Evolutionary conservation across 2,329 filamentous ascomycete species (phyloP), one percentile per base, ranked within the genome.

Genomic region (Cladosporium phlei): DNA sequence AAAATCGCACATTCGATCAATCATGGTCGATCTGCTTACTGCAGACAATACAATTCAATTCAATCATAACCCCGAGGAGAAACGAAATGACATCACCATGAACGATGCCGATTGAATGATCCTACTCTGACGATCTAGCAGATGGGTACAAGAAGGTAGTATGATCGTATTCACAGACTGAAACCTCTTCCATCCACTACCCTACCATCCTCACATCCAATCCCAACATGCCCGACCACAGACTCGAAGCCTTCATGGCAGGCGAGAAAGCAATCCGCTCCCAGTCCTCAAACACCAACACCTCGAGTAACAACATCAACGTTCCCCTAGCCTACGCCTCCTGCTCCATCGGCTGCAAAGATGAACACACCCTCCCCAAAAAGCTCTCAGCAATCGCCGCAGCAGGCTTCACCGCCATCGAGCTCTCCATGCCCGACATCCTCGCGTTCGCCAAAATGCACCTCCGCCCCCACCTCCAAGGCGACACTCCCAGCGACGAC

Each of bases 371-470:
- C 2, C 72, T 85, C 1, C 76, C 76, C 29, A 68, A 77, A 33
- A 83, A 82, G 53, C 70, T 85, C 9, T 66, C 75, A 33, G 79
- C 80, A 32, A 80, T 88, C 54, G 70, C 79, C n/a, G 67, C 69
- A 1, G 80, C 78, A 1, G 82, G 81, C 2, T 88, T 88, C 62
- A 67, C 73, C 9, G 83, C 75, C 11, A 82, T 90, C 49, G 86
- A 90, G 64, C 76, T 90, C 6, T 81, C 81, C 1, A 86, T 89
- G 68, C 82, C 84, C 0, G 85, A 90, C 55, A 77, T 91, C 2
- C 63, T 83, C 9, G 67, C 75, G 5, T 86, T 85, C 55, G 83
- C 79, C 3, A 69, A 69, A 3, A 64, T 74, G 3, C 63, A 79
- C 3, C 69, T 75, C 11, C 66, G 72, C 24, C 66, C 72, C 12